A percentile compares a stretch with the other conserved stretches of the same genome.
Evolutionary conservation across 495 filamentous ascomycete species (phyloP).

Genomic region (Tricharina praecox): DNA sequence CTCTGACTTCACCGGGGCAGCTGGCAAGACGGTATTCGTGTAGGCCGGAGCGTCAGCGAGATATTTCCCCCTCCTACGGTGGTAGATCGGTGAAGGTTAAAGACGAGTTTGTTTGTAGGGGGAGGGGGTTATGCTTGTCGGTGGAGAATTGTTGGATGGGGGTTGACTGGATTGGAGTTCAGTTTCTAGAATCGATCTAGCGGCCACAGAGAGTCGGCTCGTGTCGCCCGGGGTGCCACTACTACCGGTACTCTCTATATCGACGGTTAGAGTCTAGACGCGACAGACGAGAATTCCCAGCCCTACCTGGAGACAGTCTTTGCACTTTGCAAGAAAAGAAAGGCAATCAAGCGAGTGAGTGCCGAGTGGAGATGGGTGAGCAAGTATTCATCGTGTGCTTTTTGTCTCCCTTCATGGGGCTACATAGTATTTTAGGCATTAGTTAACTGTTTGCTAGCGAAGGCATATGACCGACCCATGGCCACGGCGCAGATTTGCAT

Average conservation of each 20-base stretch:
- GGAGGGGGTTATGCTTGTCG: no score
- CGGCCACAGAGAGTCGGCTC: neutral
- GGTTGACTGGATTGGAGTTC: neutral
- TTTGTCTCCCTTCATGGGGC: neutral
- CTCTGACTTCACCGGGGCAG: neutral
- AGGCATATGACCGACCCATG: no score
- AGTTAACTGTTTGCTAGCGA: no score
- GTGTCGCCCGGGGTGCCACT: neutral
- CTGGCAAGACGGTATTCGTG: neutral
- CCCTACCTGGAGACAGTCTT: neutral
- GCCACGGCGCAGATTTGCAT: no score
- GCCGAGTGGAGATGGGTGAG: neutral
- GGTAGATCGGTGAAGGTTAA: no score
- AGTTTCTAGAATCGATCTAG: neutral
- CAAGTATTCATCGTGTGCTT: no score
- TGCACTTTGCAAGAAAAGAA: neutral
- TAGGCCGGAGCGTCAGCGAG: no score
- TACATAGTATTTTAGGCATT: neutral
- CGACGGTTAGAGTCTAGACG: neutral
- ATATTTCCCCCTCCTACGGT: no score
- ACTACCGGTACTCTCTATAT: neutral
- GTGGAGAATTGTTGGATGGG: conserved; percentile 1
- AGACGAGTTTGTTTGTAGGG: no score
- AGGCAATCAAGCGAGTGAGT: neutral
- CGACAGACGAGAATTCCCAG: neutral